Evolutionary conservation across 768 basidiomycete genomes (phyloP), one percentile per base, ranked within the genome.

Genomic region (Rhodotorula taiwanensis): DNA sequence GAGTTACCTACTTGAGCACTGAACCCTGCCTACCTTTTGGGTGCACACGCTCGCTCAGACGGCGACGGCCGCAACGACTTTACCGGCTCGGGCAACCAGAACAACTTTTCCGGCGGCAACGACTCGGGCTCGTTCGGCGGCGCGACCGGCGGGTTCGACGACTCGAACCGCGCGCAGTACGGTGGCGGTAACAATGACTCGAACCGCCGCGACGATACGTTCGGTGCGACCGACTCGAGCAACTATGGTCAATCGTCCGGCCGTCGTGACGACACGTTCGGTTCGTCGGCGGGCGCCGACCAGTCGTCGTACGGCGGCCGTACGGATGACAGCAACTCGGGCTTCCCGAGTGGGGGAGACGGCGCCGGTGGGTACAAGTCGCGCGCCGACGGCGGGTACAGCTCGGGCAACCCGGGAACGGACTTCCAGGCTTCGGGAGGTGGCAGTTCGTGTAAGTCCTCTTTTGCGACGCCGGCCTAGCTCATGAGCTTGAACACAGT

Each of bases 111-210:
- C 36, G 36, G 36, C 9, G 36, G 36, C 36, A 23, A 33, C 49
- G 49, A 50, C 30, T 20, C 31, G 20, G 28, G 25, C 5, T 58
- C 58, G 23, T 28, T 14, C 42, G 58, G 49, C 49, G 57, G 57
- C 23, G 48, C 48, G 6, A 39, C 41, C 39, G 11, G 48, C 21
- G 57, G 57, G 21, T 52, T 52, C n/a, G 51, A n/a, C n/a, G n/a
- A 52, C 34, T 51, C 50, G 50, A 51, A 30, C 50, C 10, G 31
- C 21, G 50, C 21, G 21, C 50, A 33, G 31, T 51, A 51, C 50
- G 27, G 10, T 33, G 31, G 21, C 48, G 48, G 28, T 5, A 30
- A 48, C 6, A 5, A 27, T 6, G 7, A 10, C 25, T 48, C 47
- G 49, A 13, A 21, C 49, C 27, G 49, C 49, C 18, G 49, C 49